A percentile compares a stretch with the other conserved stretches of the same genome.
These are phyloP conservation scores for rapeseed (Brassica napus) DNA, from an alignment of 345 rosid genomes.

Conservation along the genomic window DNA sequence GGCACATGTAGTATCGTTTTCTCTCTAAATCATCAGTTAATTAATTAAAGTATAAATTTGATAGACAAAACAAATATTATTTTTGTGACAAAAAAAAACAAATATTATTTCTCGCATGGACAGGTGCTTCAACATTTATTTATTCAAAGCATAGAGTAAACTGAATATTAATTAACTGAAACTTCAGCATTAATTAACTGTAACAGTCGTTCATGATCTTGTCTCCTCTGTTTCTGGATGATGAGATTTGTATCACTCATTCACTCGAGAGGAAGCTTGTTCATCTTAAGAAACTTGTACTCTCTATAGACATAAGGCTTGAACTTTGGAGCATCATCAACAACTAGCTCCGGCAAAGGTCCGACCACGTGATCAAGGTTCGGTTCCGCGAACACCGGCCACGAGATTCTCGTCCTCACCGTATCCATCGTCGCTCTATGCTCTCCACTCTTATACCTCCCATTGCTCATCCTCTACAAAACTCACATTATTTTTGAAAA, in stretches of 20 bases:
- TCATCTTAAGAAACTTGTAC: slow-evolving; percentile 1
- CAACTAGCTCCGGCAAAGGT: slow-evolving; percentile 53
- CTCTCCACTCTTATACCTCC: slow-evolving; percentile 52
- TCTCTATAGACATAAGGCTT: slow-evolving; percentile 40
- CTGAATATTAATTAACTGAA: no score
- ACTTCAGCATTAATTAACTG: background rate
- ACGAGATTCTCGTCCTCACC: slow-evolving; percentile 71
- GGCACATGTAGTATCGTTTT: no score
- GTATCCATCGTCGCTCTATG: slow-evolving; percentile 59
- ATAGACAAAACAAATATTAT: no score
- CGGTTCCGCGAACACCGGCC: slow-evolving; percentile 82
- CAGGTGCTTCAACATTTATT: no score
- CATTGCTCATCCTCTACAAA: slow-evolving; percentile 73
- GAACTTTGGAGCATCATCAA: slow-evolving; percentile 46
- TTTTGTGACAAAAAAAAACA: no score
- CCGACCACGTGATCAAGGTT: slow-evolving; percentile 54
- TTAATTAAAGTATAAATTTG: no score
- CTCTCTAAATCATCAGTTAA: no score
- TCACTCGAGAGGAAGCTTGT: slow-evolving; percentile 42
- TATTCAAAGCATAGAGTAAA: background rate
- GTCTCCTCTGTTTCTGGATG: background rate
- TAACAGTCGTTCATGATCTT: background rate
- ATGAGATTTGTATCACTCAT: background rate
- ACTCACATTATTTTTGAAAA: no score
- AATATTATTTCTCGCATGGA: no score